phyloP scores from a whole-genome alignment of 2,329 filamentous ascomycete species.

The Colletotrichum filicis region DNA sequence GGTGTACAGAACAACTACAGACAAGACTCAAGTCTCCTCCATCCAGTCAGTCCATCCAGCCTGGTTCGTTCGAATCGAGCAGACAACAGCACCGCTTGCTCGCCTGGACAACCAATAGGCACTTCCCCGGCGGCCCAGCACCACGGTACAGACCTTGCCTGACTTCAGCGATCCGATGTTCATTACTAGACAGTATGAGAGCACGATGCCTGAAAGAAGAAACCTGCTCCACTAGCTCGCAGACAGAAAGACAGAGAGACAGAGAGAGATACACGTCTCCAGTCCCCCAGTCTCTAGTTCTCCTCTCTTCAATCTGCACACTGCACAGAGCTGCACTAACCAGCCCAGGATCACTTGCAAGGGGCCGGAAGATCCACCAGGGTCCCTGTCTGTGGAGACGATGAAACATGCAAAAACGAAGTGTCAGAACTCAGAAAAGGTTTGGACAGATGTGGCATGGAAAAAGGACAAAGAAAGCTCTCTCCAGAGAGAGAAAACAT shows the following conservation, averaged over 20 bases:
- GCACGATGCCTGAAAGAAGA: constrained; percentile 26
- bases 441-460: constrained; percentile 7
- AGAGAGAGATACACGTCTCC: not conserved
- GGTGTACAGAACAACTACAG: not conserved
- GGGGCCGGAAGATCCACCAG: constrained; percentile 27
- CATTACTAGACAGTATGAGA: constrained; percentile 19
- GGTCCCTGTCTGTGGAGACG: constrained; percentile 21
- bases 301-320: constrained; percentile 5
- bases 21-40: not conserved
- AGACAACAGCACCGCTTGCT: constrained; percentile 10
- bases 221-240: constrained; percentile 5
- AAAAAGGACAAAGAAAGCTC: constrained; percentile 28
- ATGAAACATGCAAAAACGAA: constrained; percentile 35
- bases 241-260: not conserved
- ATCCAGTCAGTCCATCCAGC: no score
- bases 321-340: constrained; percentile 16
- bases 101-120: constrained; percentile 21
- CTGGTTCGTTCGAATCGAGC: no score
- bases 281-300: not conserved
- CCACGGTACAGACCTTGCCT: constrained; percentile 23
- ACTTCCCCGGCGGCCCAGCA: constrained; percentile 30
- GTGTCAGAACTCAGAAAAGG: constrained; percentile 1
- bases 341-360: constrained; percentile 19
- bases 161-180: constrained; percentile 18
- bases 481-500: constrained; percentile 2